These are phyloP conservation scores for Yamadazyma atlantica DNA, from an alignment of 1,139 yeast species.

Conservation along the genomic window DNA sequence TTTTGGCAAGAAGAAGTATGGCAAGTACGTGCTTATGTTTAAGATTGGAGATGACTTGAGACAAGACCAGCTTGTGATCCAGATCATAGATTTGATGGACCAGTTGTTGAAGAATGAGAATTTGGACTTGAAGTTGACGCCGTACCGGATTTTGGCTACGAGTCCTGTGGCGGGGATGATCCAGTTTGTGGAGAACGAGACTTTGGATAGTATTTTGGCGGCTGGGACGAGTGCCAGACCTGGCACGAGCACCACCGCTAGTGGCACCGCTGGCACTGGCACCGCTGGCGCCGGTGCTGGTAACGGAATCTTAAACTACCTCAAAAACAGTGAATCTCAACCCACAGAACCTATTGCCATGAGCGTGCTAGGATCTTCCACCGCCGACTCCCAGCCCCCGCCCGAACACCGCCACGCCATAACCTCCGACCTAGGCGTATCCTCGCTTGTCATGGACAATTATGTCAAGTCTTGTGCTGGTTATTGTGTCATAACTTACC, in stretches of 20 bases:
- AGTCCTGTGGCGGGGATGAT: slow-evolving; percentile 90
- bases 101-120: slow-evolving; percentile 85
- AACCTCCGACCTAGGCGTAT: slow-evolving; percentile 67
- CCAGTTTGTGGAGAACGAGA: slow-evolving; percentile 89
- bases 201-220: slow-evolving; percentile 80
- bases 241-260: no score
- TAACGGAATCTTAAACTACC: slow-evolving; percentile 69
- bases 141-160: slow-evolving; percentile 88
- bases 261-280: no score
- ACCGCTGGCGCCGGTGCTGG: slow-evolving; percentile 6
- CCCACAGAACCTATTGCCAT: slow-evolving; percentile 27
- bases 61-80: slow-evolving; percentile 95
- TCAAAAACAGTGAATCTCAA: slow-evolving; percentile 51
- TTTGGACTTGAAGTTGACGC: slow-evolving; percentile 81
- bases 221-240: no score
- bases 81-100: slow-evolving; percentile 89
- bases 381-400: slow-evolving; percentile 9
- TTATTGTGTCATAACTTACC: slow-evolving; percentile 92
- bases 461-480: slow-evolving; percentile 97
- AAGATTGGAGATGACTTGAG: slow-evolving; percentile 95
- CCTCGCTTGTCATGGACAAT: slow-evolving; percentile 81
- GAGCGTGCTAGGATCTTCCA: slow-evolving; percentile 24
- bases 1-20: slow-evolving; percentile 41
- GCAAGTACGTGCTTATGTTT: slow-evolving; percentile 81
- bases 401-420: slow-evolving; percentile 30